A percentile compares a stretch with the other conserved stretches of the same genome.
These are phyloP conservation scores for Aureobasidium leucospermi DNA, from an alignment of 2,329 filamentous ascomycete genomes.

Conservation along the genomic window DNA sequence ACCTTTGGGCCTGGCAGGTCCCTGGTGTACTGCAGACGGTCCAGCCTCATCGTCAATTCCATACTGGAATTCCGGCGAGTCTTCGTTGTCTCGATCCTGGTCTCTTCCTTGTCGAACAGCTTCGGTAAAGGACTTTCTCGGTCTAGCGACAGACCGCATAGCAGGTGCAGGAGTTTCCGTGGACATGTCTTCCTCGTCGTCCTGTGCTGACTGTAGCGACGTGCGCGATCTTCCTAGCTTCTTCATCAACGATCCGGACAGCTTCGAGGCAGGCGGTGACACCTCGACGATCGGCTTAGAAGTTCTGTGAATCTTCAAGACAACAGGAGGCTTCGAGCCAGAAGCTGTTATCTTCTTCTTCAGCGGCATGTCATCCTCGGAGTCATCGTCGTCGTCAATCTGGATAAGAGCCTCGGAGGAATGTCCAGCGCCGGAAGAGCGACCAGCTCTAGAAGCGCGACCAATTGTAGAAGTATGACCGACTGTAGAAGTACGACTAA, in stretches of 20 bases:
- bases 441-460: too few species aligned
- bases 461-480: slow-evolving; percentile 4
- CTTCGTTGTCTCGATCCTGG: not conserved
- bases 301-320: not conserved
- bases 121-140: not conserved
- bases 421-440: slow-evolving; percentile 12
- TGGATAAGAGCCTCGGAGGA: not conserved
- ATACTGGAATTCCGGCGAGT: too few species aligned
- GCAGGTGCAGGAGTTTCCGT: not conserved
- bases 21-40: too few species aligned
- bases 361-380: too few species aligned
- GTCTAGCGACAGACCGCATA: not conserved
- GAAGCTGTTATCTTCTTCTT: not conserved
- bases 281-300: not conserved
- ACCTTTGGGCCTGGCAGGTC: too few species aligned
- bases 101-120: not conserved
- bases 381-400: not conserved
- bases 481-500: slow-evolving; percentile 16
- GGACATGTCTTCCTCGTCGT: not conserved
- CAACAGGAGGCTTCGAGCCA: not conserved
- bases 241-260: not conserved
- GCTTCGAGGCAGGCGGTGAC: not conserved
- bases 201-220: not conserved
- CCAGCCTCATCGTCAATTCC: too few species aligned
- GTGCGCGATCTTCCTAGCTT: not conserved